phyloP scores from a whole-genome alignment of 2,329 filamentous ascomycete species.

The Didymella pomorum region DNA sequence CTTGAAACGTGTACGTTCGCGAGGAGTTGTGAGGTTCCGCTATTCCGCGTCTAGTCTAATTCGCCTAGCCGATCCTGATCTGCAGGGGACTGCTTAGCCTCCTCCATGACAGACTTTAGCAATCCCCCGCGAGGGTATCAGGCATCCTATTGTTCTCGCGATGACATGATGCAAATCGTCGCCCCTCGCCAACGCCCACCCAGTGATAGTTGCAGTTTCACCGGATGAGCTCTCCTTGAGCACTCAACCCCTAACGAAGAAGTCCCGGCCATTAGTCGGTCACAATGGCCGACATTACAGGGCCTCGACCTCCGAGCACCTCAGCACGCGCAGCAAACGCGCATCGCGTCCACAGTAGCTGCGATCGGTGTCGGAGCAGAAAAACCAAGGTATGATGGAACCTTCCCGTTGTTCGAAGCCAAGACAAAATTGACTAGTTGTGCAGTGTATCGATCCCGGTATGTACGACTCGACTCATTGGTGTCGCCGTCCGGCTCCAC shows the following conservation, averaged over 20 bases:
- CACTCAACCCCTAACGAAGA: constrained; percentile 1
- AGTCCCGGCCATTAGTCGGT: constrained; percentile 10
- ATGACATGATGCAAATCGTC: constrained; percentile 12
- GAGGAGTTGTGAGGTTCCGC: neutral
- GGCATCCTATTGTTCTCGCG: constrained; percentile 16
- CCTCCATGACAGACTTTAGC: constrained; percentile 5
- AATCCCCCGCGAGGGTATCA: constrained; percentile 16
- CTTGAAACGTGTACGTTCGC: constrained; percentile 8
- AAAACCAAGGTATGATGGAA: constrained; percentile 47
- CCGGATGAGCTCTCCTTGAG: constrained; percentile 16
- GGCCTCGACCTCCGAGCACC: constrained; percentile 25
- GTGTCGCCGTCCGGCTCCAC: constrained; percentile 16
- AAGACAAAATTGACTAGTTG: constrained; percentile 34
- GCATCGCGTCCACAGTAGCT: constrained; percentile 49
- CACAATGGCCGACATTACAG: constrained; percentile 40
- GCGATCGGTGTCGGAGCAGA: constrained; percentile 49
- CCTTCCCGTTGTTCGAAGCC: constrained; percentile 22
- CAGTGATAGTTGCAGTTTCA: constrained; percentile 4
- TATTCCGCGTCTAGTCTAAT: constrained; percentile 9
- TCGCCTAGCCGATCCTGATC: constrained; percentile 15
- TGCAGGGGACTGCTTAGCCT: constrained; percentile 18
- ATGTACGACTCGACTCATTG: constrained; percentile 24
- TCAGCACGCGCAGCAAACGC: constrained; percentile 37
- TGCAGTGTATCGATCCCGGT: constrained; percentile 51
- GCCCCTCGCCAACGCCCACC: constrained; percentile 11